Base-by-base conservation (phyloP, 768 basidiomycete genomes). In the Amanita exitialis region DNA sequence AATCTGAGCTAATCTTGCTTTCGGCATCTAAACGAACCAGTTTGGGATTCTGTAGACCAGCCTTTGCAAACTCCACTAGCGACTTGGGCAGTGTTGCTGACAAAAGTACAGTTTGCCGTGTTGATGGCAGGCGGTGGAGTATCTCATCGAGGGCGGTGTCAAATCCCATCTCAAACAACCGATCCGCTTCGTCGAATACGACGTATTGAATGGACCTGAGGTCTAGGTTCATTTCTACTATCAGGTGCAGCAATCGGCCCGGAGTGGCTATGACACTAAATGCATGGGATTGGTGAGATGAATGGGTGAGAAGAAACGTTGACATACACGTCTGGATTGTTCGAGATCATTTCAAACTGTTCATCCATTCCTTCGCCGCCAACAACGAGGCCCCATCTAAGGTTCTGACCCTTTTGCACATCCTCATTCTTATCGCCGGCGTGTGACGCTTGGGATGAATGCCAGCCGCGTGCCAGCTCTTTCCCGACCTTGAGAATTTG, bases 151-250 rank as follows among this genome's bases (percentile, higher is more conserved):
- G 76, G 45, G 94, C 87, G 2, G 84, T 81, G 58, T 90, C 88
- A 66, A 99, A 99, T 25, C 96, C 96, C 83, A 98, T 90, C 63
- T 99, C 96, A 66, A 99, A 99, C 9, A 99, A 79, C 30, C 96
- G 86, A 66, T 99, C 96, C 0, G 96, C 96, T 68, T 99, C 96
- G 62, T 99, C 96, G 59, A 97, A 97, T 20, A 98, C 89, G 54
- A 93, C 81, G 53, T 89, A 91, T 67, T 94, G 83, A 4, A 94
- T 74, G 0, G 87, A 83, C 46, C 86, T 81, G 23, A 99, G 73
- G 62, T 95, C 91, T 44, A 96, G 70, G 55, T 87, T 88, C 95
- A 98, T 98, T 69, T 99, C 96, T 45, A 98, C 89, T 47, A 89
- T 77, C 20, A 99, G 76, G 69, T 99, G 96, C n/a, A 99, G 79